Conservation (phyloP, 1,284 basidiomycete genomes). For the Chalciporus piperatoides region DNA sequence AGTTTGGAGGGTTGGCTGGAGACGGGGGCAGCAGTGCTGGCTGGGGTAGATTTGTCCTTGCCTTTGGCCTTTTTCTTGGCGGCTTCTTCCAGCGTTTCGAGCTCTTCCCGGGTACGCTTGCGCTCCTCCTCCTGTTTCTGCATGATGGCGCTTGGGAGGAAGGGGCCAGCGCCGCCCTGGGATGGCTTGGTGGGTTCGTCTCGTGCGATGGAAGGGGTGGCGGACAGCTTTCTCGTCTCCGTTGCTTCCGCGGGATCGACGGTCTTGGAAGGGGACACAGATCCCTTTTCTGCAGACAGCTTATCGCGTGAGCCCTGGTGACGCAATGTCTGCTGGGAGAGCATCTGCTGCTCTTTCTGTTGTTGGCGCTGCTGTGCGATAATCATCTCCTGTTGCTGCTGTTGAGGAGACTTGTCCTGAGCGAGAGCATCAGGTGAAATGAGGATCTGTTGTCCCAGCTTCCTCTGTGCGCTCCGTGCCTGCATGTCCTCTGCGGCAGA, state of each 20-base stretch:
- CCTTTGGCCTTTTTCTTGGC: slow-evolving; percentile 49
- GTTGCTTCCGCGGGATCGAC: slow-evolving; percentile 55
- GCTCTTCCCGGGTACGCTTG: slow-evolving; percentile 59
- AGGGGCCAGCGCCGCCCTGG: slow-evolving; percentile 31
- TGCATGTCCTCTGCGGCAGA: slow-evolving; percentile 50
- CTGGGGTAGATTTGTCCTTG: slow-evolving; percentile 31
- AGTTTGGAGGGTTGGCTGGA: slow-evolving; percentile 29
- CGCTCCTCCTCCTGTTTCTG: slow-evolving; percentile 54
- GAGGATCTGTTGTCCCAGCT: slow-evolving; percentile 20
- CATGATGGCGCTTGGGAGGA: slow-evolving; percentile 46
- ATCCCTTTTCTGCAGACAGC: slow-evolving; percentile 21
- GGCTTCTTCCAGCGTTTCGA: slow-evolving; percentile 54
- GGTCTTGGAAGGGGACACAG: slow-evolving; percentile 26
- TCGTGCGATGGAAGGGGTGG: slow-evolving; percentile 72
- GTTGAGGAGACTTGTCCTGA: slow-evolving; percentile 20
- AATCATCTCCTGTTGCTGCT: slow-evolving; percentile 28
- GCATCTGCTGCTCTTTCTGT: slow-evolving; percentile 29
- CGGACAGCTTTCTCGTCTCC: slow-evolving; percentile 72
- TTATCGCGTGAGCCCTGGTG: slow-evolving; percentile 28
- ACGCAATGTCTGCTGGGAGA: slow-evolving; percentile 31
- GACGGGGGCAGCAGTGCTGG: slow-evolving; percentile 38
- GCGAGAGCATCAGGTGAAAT: slow-evolving; percentile 20
- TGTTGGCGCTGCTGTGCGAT: slow-evolving; percentile 31
- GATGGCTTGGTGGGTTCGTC: slow-evolving; percentile 37
- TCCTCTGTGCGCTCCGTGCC: slow-evolving; percentile 30